These are phyloP conservation scores for Tricholoma matsutake DNA, from an alignment of 768 basidiomycete species.

Conservation along the genomic window DNA sequence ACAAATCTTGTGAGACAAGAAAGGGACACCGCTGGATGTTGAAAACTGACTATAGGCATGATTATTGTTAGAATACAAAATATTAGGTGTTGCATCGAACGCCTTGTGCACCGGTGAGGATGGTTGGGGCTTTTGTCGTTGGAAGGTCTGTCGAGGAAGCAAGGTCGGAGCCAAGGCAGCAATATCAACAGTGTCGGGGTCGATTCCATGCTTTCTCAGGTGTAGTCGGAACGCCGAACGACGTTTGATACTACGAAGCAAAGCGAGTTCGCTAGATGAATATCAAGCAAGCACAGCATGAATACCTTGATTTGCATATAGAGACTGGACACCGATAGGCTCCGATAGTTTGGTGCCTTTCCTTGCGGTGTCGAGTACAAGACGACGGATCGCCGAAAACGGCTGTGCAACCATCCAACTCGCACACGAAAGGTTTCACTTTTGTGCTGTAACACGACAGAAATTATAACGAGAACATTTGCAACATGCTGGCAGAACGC, in stretches of 20 bases:
- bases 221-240: slow-evolving; percentile 55
- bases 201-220: slow-evolving; percentile 46
- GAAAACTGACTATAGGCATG: not conserved
- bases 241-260: slow-evolving; percentile 56
- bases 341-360: slow-evolving; percentile 45
- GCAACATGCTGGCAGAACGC: slow-evolving; percentile 22
- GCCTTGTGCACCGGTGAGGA: not conserved
- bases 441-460: slow-evolving; percentile 36
- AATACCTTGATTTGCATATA: slow-evolving; percentile 49
- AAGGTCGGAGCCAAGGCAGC: slow-evolving; percentile 29
- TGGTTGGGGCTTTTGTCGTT: slow-evolving; percentile 8
- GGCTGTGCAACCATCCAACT: slow-evolving; percentile 40
- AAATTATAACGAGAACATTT: not conserved
- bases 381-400: slow-evolving; percentile 72
- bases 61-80: not conserved
- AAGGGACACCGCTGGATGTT: not conserved
- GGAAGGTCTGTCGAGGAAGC: slow-evolving; percentile 16
- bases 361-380: slow-evolving; percentile 59
- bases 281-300: slow-evolving; percentile 5
- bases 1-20: not conserved
- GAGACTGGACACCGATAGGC: slow-evolving; percentile 43
- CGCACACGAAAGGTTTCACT: slow-evolving; percentile 51
- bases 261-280: slow-evolving; percentile 4
- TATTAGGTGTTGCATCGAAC: not conserved
- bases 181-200: slow-evolving; percentile 28